These are phyloP conservation scores for Coffea eugenioides DNA, from an alignment of 257 asterid genomes.

Conservation along the genomic window DNA sequence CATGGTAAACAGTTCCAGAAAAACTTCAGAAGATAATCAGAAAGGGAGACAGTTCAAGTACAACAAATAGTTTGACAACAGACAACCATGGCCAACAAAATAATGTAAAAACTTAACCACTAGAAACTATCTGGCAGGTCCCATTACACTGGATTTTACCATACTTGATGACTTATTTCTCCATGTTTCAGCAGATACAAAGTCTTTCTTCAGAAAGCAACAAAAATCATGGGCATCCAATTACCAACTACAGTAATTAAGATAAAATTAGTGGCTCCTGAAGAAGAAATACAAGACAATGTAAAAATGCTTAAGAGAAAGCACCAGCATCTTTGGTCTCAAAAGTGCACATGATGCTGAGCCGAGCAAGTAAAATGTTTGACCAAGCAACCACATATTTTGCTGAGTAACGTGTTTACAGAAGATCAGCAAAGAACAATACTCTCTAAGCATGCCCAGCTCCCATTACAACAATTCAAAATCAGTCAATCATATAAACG, in stretches of 20 bases:
- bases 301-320: not conserved
- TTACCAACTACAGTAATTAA: not conserved
- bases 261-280: not conserved
- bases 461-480: too few species aligned
- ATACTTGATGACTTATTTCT: not conserved
- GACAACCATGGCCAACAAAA: not conserved
- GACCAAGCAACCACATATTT: not conserved
- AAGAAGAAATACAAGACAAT: not conserved
- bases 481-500: not conserved
- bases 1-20: conserved; percentile 14
- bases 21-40: not conserved
- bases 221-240: not conserved
- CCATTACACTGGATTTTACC: not conserved
- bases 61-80: not conserved
- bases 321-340: not conserved
- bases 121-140: not conserved
- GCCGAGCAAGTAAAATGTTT: not conserved
- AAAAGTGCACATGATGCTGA: not conserved
- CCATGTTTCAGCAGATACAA: not conserved
- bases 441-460: not conserved
- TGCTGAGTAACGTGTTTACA: not conserved
- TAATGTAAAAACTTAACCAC: not conserved
- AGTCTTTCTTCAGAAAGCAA: not conserved
- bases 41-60: not conserved
- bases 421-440: not conserved